phyloP scores from a whole-genome alignment of 192 early-diverging fungal genomes.

The Coemansia umbellata region DNA sequence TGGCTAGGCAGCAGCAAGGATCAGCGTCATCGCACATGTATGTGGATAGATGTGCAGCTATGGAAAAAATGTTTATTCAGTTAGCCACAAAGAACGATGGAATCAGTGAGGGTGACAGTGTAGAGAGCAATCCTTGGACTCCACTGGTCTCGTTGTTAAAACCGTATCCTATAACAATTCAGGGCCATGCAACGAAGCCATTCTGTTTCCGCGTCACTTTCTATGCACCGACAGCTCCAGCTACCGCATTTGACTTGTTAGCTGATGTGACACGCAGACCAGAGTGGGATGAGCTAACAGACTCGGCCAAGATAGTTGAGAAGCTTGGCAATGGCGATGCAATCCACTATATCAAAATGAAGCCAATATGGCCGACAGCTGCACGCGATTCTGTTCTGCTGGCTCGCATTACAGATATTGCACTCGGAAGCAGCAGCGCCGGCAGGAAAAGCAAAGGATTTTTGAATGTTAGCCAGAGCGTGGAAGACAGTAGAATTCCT shows the following conservation, averaged over 20 bases:
- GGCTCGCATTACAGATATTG: slow-evolving; percentile 24
- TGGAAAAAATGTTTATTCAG: slow-evolving; percentile 29
- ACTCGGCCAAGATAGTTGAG: slow-evolving; percentile 33
- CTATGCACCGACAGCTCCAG: slow-evolving; percentile 29
- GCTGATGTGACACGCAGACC: slow-evolving; percentile 34
- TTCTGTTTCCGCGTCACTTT: slow-evolving; percentile 44
- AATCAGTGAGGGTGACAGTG: not conserved
- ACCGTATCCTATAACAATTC: slow-evolving; percentile 37
- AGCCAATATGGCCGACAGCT: slow-evolving; percentile 49
- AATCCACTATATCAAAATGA: slow-evolving; percentile 49
- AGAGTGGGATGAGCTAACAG: slow-evolving; percentile 51
- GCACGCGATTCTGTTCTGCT: slow-evolving; percentile 47
- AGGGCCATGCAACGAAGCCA: slow-evolving; percentile 34
- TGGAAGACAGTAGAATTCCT: slow-evolving; percentile 30
- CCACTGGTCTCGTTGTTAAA: slow-evolving; percentile 11
- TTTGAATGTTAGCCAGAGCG: slow-evolving; percentile 45
- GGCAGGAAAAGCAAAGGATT: slow-evolving; percentile 4
- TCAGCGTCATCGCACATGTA: slow-evolving; percentile 13
- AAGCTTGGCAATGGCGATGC: slow-evolving; percentile 22
- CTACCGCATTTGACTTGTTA: slow-evolving; percentile 44
- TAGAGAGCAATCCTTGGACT: slow-evolving; percentile 18
- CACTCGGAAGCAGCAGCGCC: not conserved
- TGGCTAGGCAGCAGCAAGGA: no score
- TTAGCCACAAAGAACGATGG: slow-evolving; percentile 9
- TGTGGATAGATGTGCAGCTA: slow-evolving; percentile 18